Conservation (phyloP, 2,329 filamentous ascomycete genomes). For the Akanthomyces uredinophilus region DNA sequence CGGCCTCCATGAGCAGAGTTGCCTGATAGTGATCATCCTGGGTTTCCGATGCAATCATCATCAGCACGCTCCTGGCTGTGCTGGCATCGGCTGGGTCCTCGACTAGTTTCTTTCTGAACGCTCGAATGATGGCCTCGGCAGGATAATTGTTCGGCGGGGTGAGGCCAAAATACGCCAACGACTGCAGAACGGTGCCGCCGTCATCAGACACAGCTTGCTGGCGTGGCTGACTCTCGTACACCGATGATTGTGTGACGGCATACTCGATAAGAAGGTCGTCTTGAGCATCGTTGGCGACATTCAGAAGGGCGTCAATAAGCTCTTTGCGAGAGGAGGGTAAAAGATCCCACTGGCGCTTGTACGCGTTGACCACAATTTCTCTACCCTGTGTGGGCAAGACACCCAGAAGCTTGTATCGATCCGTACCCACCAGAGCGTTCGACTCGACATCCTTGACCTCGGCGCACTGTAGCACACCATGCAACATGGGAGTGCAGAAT, state of each 20-base stretch:
- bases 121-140: constrained; percentile 30
- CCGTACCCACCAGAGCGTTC: constrained; percentile 26
- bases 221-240: constrained; percentile 34
- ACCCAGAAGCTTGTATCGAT: constrained; percentile 33
- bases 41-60: constrained; percentile 30
- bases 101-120: constrained; percentile 31
- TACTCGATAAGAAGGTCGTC: constrained; percentile 33
- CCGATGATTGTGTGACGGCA: constrained; percentile 34
- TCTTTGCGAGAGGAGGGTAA: constrained; percentile 25
- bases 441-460: constrained; percentile 25
- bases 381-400: constrained; percentile 32
- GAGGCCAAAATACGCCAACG: constrained; percentile 30
- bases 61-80: constrained; percentile 30
- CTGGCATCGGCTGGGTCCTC: constrained; percentile 27
- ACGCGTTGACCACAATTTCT: constrained; percentile 34
- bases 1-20: constrained; percentile 29
- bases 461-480: constrained; percentile 27
- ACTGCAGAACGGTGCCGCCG: constrained; percentile 27
- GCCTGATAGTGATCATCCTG: constrained; percentile 31
- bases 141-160: constrained; percentile 31
- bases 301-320: constrained; percentile 30
- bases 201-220: constrained; percentile 26
- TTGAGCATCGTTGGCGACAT: constrained; percentile 30
- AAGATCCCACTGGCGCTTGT: constrained; percentile 36
- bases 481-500: constrained; percentile 28